A percentile compares a stretch with the other conserved stretches of the same genome.
These are phyloP conservation scores for Aspergillus pseudoviridinutans DNA, from an alignment of 2,329 filamentous ascomycete species.

Conservation along the genomic window DNA sequence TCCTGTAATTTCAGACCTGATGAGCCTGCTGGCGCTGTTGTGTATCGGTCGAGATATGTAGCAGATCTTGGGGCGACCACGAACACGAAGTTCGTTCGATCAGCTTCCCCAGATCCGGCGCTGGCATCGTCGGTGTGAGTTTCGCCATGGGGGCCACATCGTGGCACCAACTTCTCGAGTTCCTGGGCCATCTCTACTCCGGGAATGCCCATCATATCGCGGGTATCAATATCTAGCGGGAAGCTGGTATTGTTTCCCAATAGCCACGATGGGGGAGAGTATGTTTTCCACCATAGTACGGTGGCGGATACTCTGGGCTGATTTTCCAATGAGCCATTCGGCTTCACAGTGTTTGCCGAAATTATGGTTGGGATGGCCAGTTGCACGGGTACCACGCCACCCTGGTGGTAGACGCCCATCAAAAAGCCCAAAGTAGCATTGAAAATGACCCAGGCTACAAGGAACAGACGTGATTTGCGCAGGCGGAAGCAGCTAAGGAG, in stretches of 20 bases:
- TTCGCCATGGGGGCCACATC: constrained; percentile 22
- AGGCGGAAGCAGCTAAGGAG: constrained; percentile 46
- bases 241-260: constrained; percentile 37
- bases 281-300: constrained; percentile 54
- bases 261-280: constrained; percentile 50
- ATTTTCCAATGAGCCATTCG: constrained; percentile 3
- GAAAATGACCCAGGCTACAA: constrained; percentile 46
- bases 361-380: constrained; percentile 42
- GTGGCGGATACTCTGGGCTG: constrained; percentile 24
- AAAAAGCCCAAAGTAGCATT: constrained; percentile 46
- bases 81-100: constrained; percentile 27
- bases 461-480: constrained; percentile 39
- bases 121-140: constrained; percentile 3
- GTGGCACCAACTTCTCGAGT: constrained; percentile 32
- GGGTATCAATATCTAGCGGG: constrained; percentile 35
- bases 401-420: constrained; percentile 53
- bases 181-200: constrained; percentile 38
- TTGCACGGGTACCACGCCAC: constrained; percentile 49
- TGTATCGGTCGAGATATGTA: constrained; percentile 39
- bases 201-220: constrained; percentile 48
- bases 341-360: constrained; percentile 20
- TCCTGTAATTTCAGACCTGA: constrained; percentile 32
- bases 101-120: background rate
- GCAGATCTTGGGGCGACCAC: constrained; percentile 46
- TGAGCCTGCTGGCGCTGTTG: constrained; percentile 10